Base-by-base conservation (phyloP, 1,284 basidiomycete species). In the Erythrobasidium hasegawianum region DNA sequence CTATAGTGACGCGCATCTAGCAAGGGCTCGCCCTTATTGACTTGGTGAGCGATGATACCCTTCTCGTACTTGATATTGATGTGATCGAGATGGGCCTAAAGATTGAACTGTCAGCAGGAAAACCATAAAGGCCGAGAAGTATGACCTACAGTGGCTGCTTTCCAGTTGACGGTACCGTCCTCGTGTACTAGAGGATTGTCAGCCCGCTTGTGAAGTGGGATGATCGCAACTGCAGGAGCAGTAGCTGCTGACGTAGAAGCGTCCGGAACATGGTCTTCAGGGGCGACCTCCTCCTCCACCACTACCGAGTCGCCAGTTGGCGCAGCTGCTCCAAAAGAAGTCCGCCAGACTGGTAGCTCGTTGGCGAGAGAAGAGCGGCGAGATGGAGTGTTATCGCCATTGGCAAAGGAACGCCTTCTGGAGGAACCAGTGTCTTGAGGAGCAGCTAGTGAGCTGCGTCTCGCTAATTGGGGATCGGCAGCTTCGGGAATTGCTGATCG, bases 11-110 rank as follows among this genome's bases (percentile, higher is more conserved):
- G 56, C 2, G 67, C 57, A 59, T 68, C 66, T 61, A 73, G 64
- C 41, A 70, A 64, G 8, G 62, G 39, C 24, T 62, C 43, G 45
- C 71, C 72, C 27, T 68, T 69, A 52, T 70, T 69, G 50, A 57
- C 50, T 26, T 64, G 58, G 49, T 72, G 70, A 45, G 72, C 71
- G 10, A 50, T 57, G 14, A 66, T 27, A 10, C 72, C 70, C 24
- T 70, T 64, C 16, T 68, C 57, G 52, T 70, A 74, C 55, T 74
- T 74, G 14, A 71, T 41, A 16, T 67, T 65, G 0, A 69, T 68
- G 5, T 68, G 60, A 5, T 70, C 70, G 54, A 74, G 70, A 47
- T 74, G 72, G 10, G 71, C 69, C 72, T 73, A 45, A 14, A 47
- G n/a, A n/a, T 33, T 5, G 5, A 33, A 33, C 18, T n/a, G 40